Evolutionary conservation across 148 eudicot species (phyloP), one percentile per base, ranked within the genome.

Genomic region (Silene conica): DNA sequence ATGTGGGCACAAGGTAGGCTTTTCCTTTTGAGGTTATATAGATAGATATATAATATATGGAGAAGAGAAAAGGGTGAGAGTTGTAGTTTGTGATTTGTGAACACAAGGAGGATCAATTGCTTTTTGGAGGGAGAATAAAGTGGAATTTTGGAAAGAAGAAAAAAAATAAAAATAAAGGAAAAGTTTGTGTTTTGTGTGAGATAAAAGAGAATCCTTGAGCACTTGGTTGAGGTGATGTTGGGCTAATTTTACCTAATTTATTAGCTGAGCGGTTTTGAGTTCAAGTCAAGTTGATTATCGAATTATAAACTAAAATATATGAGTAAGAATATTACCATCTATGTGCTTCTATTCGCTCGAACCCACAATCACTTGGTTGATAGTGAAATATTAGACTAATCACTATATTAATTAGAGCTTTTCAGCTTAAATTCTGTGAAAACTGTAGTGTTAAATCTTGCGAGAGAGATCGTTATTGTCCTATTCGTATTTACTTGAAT

Each of bases 81-180:
- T 68, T 76, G 84, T 75, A 82, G 89, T 84, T 87, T 88, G 83
- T 87, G 97, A 89, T 84, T 87, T 88, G 83, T 87, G 97, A 89
- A 86, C 86, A 86, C 87, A 82, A 86, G 88, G 92, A 85, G 96
- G 93, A 89, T 87, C 79, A 34, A 74, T 77, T 87, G 85, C 88
- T 86, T 85, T 88, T 81, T 82, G 78, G 73, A 83, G 89, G 86
- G 86, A 79, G 95, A 88, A 89, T 89, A 89, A 88, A 89, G 95
- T 74, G 73, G 86, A 78, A 80, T 77, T 89, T 84, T 74, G 79
- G 84, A 67, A 68, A 68, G 75, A 78, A 70, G 23, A 60, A 59
- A 76, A 41, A 43, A 73, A 70, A n/a, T n/a, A n/a, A n/a, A n/a
- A n/a, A n/a, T n/a, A n/a, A 69, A 67, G 74, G 67, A 22, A 31